Conservation (phyloP, 2,329 filamentous ascomycete species). For the Colletotrichum sp. region DNA sequence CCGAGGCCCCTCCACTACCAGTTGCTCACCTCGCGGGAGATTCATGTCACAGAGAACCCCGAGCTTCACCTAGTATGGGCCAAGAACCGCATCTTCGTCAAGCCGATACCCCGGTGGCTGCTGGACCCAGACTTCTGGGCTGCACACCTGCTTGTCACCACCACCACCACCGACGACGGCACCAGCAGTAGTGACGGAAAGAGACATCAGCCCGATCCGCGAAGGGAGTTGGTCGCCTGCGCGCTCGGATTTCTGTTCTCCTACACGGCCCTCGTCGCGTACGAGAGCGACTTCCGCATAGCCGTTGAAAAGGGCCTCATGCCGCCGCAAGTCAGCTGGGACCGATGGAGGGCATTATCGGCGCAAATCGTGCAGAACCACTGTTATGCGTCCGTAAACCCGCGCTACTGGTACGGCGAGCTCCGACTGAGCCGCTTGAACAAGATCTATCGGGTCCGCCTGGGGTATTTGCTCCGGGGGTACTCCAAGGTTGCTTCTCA, state of each 20-base stretch:
- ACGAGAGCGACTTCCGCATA: conserved; percentile 43
- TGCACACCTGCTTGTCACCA: conserved; percentile 21
- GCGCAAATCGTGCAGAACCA: conserved; percentile 27
- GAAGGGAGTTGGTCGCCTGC: conserved; percentile 29
- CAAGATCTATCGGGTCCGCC: conserved; percentile 41
- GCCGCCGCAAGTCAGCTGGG: conserved; percentile 38
- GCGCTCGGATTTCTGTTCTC: conserved; percentile 43
- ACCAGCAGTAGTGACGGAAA: neutral
- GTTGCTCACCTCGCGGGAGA: conserved; percentile 27
- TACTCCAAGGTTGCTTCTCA: conserved; percentile 17
- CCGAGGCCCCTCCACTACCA: conserved; percentile 30
- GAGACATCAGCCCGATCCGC: neutral
- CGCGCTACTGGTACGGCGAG: conserved; percentile 45
- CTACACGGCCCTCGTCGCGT: conserved; percentile 40
- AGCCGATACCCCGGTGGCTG: conserved; percentile 45
- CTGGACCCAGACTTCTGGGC: conserved; percentile 40
- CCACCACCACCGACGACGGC: neutral
- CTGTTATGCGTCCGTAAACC: conserved; percentile 32
- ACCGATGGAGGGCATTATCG: conserved; percentile 36
- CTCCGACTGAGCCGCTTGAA: conserved; percentile 43
- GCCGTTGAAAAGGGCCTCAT: conserved; percentile 38
- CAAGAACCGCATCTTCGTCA: conserved; percentile 40
- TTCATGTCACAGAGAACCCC: conserved; percentile 39
- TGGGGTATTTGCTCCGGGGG: conserved; percentile 11
- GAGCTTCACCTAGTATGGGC: conserved; percentile 46